Evolutionary conservation across 768 basidiomycete species (phyloP), one percentile per base, ranked within the genome.

Genomic region (Dentipellis sp.): DNA sequence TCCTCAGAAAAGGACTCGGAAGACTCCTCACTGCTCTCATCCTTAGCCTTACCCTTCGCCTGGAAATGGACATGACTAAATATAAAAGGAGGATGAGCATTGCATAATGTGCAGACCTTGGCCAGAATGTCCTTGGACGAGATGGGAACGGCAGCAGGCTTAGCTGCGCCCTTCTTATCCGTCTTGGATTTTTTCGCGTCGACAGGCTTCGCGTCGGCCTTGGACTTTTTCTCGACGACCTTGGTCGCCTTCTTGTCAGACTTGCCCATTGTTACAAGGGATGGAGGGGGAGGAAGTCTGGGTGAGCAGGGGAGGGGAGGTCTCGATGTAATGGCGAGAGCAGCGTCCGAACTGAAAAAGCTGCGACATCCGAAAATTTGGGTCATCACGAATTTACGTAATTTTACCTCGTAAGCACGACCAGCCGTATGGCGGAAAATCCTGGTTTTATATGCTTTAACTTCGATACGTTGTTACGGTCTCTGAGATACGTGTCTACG

Each of bases 111-210:
- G 38, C 34, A 12, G 14, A 61, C 74, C 62, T 75, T 79, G 12
- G 71, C 73, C 0, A 76, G 64, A 21, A 75, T 75, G 51, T 74
- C 73, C 59, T 72, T 77, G 12, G 75, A 69, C 4, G 74, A 72
- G 14, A 63, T 60, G n/a, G 69, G 69, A 9, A 63, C 57, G 16
- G 48, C 9, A 52, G 58, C 49, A 36, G 65, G 66, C 57, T 66
- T 66, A 45, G 61, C 56, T 22, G 59, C 49, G 21, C 56, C 29
- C 45, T 69, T 59, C 42, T 64, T 62, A 7, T 72, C 72, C 61
- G 74, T 72, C 49, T 67, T 71, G n/a, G 64, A 63, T 60, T 73
- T 74, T 59, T 71, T 64, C 53, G 58, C 62, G 40, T 68, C 70
- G 35, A 57, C 64, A n/a, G 63, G 59, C 59, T 67, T 69, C 17